Conservation (phyloP, 352 stramenopile species). For the Pythium scleroteichum region DNA sequence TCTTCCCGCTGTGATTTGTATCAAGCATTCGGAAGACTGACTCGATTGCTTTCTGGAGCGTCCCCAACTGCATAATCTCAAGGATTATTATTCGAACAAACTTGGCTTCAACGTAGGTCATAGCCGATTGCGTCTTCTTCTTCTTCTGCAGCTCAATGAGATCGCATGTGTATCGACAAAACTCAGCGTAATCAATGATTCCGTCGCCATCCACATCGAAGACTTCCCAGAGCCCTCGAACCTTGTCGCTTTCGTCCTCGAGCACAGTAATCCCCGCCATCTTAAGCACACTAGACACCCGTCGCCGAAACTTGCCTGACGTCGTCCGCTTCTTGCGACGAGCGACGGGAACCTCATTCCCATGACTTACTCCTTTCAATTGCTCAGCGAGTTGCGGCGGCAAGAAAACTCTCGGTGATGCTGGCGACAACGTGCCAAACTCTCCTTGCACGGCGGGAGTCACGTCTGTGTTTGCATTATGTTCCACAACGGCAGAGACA, state of each 20-base stretch:
- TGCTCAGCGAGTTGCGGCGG: slow-evolving; percentile 10
- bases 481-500: too few species aligned
- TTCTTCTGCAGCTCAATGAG: slow-evolving; percentile 36
- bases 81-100: slow-evolving; percentile 40
- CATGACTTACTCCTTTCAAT: slow-evolving; percentile 5
- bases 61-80: slow-evolving; percentile 30
- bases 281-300: slow-evolving; percentile 35
- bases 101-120: slow-evolving; percentile 35
- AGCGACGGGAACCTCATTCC: slow-evolving; percentile 3
- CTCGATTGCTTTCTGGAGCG: slow-evolving; percentile 33
- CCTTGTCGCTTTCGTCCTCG: slow-evolving; percentile 32
- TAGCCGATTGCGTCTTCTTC: slow-evolving; percentile 27
- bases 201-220: slow-evolving; percentile 46
- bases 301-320: slow-evolving; percentile 19
- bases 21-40: slow-evolving; percentile 43
- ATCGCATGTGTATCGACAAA: slow-evolving; percentile 45
- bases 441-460: background rate
- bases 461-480: too few species aligned
- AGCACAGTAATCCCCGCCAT: slow-evolving; percentile 36
- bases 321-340: background rate
- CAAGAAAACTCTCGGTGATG: slow-evolving; percentile 8
- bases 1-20: slow-evolving; percentile 37
- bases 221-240: slow-evolving; percentile 41
- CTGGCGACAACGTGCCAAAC: background rate
- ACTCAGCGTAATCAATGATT: slow-evolving; percentile 48